Evolutionary conservation across 352 stramenopile genomes (phyloP).

Genomic region (Pythium plurisporium): DNA sequence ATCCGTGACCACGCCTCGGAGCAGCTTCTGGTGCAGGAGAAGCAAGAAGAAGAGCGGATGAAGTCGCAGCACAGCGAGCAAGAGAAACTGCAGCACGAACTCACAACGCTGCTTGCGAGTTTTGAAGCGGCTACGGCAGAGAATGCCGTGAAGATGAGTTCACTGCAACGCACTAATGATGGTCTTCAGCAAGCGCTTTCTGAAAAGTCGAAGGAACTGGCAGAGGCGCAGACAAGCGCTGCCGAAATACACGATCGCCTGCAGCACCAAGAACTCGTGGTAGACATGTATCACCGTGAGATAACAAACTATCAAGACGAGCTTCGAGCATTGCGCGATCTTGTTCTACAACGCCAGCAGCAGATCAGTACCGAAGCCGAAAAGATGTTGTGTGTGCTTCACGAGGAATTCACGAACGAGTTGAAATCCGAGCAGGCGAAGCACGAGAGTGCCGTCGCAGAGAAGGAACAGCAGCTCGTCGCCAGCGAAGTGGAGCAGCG

Average conservation of each 20-base stretch:
- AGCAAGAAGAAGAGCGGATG: slow-evolving; percentile 19
- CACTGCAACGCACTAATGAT: slow-evolving; percentile 6
- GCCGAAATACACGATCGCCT: too few relatives aligned
- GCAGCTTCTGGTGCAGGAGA: slow-evolving; percentile 6
- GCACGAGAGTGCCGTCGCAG: background rate
- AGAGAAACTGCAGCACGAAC: slow-evolving; percentile 26
- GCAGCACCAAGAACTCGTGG: background rate
- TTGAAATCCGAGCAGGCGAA: background rate
- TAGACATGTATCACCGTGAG: background rate
- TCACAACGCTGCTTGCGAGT: slow-evolving; percentile 12
- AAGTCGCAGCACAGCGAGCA: slow-evolving; percentile 29
- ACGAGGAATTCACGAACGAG: background rate
- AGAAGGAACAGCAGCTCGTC: background rate
- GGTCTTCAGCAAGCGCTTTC: background rate
- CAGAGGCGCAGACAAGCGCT: background rate
- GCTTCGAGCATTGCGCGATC: background rate
- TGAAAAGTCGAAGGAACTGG: background rate
- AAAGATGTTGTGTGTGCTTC: too few relatives aligned
- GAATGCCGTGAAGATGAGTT: slow-evolving; percentile 13
- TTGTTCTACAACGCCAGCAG: background rate
- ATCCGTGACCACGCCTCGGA: slow-evolving; percentile 5
- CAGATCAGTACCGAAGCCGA: background rate
- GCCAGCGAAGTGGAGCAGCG: background rate
- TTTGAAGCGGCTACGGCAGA: slow-evolving; percentile 15
- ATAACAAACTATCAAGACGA: background rate